A percentile compares a stretch with the other conserved stretches of the same genome.
Conservation (phyloP, 345 rosid genomes). For the Microcos paniculata region DNA sequence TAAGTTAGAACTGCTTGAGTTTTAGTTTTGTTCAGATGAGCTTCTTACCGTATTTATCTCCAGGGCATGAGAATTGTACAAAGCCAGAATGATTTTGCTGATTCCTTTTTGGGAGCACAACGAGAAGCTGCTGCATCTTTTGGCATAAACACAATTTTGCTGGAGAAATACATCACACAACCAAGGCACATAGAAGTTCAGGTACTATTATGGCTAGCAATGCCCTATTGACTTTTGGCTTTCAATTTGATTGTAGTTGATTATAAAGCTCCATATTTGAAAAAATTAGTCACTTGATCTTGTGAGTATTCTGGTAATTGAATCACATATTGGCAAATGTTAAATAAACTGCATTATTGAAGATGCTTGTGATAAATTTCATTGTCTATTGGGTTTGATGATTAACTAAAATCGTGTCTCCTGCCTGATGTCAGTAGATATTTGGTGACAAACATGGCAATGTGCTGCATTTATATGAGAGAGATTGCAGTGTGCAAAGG, state of each 20-base stretch:
- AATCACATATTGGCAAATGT: neutral
- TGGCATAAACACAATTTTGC: conserved; percentile 79
- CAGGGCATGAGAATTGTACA: conserved; percentile 96
- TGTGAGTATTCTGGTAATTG: conserved; percentile 4
- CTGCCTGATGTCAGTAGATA: conserved; percentile 39
- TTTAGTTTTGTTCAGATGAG: conserved; percentile 17
- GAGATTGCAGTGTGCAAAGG: conserved; percentile 97
- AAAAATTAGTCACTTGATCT: neutral
- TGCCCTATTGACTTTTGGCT: neutral
- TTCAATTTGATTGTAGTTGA: neutral
- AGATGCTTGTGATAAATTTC: neutral
- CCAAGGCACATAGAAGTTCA: conserved; percentile 97
- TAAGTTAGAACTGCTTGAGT: neutral
- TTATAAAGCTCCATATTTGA: neutral
- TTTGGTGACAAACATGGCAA: conserved; percentile 90
- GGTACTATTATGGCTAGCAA: conserved; percentile 38
- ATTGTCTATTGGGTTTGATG: conserved; percentile 13
- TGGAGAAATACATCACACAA: conserved; percentile 88
- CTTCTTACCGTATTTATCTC: conserved; percentile 31
- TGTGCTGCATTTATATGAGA: conserved; percentile 74
- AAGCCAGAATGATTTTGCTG: conserved; percentile 59
- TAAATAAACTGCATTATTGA: neutral
- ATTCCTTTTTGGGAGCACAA: conserved; percentile 92
- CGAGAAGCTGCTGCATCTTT: conserved; percentile 96
- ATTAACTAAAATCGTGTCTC: conserved; percentile 17